Conservation (phyloP, 352 stramenopile genomes). For the Pythium dissimile region DNA sequence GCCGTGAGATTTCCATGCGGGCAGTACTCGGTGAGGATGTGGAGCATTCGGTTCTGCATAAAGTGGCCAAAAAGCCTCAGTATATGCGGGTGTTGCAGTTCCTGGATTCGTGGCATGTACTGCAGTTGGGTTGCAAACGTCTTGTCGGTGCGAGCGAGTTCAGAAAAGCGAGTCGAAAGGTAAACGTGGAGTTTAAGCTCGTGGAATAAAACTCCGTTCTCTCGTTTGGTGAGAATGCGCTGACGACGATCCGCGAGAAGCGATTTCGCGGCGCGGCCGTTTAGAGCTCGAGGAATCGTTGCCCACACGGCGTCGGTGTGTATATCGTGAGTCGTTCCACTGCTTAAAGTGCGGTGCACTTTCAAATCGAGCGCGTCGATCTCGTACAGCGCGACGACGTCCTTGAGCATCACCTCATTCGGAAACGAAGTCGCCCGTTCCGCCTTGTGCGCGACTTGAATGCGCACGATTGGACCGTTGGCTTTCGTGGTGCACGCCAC, state of each 20-base stretch:
- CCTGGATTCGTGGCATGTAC: conserved; percentile 4
- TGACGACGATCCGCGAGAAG: conserved; percentile 18
- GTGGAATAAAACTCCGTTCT: conserved; percentile 4
- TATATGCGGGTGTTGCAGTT: conserved; percentile 22
- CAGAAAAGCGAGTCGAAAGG: neutral
- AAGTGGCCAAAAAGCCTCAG: conserved; percentile 16
- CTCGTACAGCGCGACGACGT: conserved; percentile 13
- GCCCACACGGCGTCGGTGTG: conserved; percentile 17
- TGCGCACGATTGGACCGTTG: neutral
- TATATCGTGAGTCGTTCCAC: neutral
- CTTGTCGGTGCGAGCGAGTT: neutral
- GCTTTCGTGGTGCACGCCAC: neutral
- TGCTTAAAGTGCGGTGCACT: neutral
- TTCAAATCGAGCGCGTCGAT: conserved; percentile 14
- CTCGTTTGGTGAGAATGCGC: conserved; percentile 10
- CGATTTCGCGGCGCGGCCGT: conserved; percentile 5
- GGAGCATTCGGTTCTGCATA: conserved; percentile 13
- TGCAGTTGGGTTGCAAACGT: neutral
- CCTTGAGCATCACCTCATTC: neutral
- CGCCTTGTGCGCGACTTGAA: neutral
- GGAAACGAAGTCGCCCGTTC: neutral
- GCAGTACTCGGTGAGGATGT: conserved; percentile 19
- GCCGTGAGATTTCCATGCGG: conserved; percentile 8
- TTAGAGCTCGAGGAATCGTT: conserved; percentile 13
- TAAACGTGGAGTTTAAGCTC: conserved; percentile 20